phyloP scores from a whole-genome alignment of 176 grass and related monocot genomes.

The Cymbopogon citratus region DNA sequence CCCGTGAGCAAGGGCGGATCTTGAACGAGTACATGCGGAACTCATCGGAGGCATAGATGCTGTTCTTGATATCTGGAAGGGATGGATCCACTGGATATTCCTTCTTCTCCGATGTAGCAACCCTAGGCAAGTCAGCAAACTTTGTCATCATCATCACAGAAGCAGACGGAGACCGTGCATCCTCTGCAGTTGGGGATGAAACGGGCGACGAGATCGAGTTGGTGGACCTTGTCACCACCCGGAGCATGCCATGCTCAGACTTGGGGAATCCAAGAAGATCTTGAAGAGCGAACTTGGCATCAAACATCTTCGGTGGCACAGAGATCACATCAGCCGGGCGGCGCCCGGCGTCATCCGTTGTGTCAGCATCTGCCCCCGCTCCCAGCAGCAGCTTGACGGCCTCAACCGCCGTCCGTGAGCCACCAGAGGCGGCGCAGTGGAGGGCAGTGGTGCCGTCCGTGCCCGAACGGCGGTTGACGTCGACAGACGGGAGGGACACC shows the following conservation, averaged over 20 bases:
- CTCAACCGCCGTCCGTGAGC: slow-evolving; percentile 39
- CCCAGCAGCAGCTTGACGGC: slow-evolving; percentile 49
- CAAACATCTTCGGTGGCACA: slow-evolving; percentile 40
- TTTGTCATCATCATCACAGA: slow-evolving; percentile 37
- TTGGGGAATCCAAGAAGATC: slow-evolving; percentile 43
- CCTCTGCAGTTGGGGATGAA: slow-evolving; percentile 40
- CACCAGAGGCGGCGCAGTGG: slow-evolving; percentile 76
- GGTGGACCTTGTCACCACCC: slow-evolving; percentile 33
- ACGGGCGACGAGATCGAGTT: slow-evolving; percentile 32
- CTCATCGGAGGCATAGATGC: slow-evolving; percentile 69
- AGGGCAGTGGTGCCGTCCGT: slow-evolving; percentile 60
- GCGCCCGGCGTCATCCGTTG: slow-evolving; percentile 36
- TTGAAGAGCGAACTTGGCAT: slow-evolving; percentile 51
- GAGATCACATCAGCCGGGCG: slow-evolving; percentile 67
- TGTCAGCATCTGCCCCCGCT: slow-evolving; percentile 38
- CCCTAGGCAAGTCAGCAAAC: slow-evolving; percentile 49
- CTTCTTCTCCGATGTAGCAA: slow-evolving; percentile 51
- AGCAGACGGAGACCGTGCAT: slow-evolving; percentile 40
- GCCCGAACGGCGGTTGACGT: slow-evolving; percentile 49
- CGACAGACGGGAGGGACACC: slow-evolving; percentile 46
- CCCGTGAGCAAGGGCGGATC: slow-evolving; percentile 74
- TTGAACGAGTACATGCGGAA: slow-evolving; percentile 94
- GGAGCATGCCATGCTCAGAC: slow-evolving; percentile 26
- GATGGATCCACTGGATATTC: slow-evolving; percentile 77
- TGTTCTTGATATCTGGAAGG: slow-evolving; percentile 81